phyloP scores from a whole-genome alignment of 106 monocot species.

The Dendrobium officinale region DNA sequence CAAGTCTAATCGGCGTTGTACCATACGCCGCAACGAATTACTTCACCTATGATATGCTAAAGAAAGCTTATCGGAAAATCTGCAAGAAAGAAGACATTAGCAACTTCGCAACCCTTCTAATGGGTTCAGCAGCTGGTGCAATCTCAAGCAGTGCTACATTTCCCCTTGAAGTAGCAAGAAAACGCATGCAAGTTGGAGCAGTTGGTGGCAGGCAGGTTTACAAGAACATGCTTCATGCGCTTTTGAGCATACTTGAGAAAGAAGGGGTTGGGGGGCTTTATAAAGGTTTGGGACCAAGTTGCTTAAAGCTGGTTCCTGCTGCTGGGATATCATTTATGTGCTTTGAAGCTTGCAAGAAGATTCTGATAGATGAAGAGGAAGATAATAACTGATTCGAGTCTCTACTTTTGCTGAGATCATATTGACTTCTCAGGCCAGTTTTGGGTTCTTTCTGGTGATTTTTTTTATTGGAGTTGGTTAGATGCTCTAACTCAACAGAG shows the following conservation, averaged over 20 bases:
- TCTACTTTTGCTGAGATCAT: too few species aligned
- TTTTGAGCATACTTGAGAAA: slow-evolving; percentile 67
- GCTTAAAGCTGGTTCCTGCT: slow-evolving; percentile 88
- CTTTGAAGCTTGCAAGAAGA: slow-evolving; percentile 96
- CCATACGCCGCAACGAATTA: slow-evolving; percentile 93
- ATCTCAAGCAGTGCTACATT: slow-evolving; percentile 86
- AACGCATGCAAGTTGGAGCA: slow-evolving; percentile 93
- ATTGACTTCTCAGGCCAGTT: too few species aligned
- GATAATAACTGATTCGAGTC: too few species aligned
- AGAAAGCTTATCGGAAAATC: slow-evolving; percentile 59
- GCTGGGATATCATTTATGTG: slow-evolving; percentile 99
- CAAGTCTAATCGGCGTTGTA: slow-evolving; percentile 84
- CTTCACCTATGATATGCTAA: slow-evolving; percentile 75
- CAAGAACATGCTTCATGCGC: slow-evolving; percentile 83
- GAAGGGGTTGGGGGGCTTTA: slow-evolving; percentile 87
- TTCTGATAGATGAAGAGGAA: slow-evolving; percentile 52
- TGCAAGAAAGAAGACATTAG: slow-evolving; percentile 59
- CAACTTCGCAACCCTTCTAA: slow-evolving; percentile 72
- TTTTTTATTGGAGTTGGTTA: too few species aligned
- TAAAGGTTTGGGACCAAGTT: slow-evolving; percentile 91
- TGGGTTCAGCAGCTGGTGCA: slow-evolving; percentile 88
- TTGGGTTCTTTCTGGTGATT: too few species aligned
- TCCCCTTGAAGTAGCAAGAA: slow-evolving; percentile 88
- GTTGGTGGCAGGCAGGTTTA: slow-evolving; percentile 86
- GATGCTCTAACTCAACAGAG: too few species aligned